Percentiles rank a stretch among this genome's conserved stretches.
Conservation (phyloP, 139 green algal species). For the Tetradesmus obliquus region DNA sequence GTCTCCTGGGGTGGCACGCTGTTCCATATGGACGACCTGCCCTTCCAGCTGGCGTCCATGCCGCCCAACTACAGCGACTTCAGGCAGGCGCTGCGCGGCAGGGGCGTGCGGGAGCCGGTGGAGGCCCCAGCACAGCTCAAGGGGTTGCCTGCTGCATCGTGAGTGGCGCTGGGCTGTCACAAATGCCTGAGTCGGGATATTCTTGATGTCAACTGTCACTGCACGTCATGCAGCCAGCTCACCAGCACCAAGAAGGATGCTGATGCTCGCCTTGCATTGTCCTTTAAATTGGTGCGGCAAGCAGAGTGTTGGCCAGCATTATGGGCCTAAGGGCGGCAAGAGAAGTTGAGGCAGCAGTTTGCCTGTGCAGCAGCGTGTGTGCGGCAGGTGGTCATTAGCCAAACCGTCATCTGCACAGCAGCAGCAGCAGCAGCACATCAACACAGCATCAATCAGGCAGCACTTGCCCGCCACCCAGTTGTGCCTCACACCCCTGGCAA, state of each 20-base stretch:
- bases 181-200: background rate
- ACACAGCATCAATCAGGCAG: background rate
- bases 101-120: slow-evolving; percentile 50
- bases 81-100: slow-evolving; percentile 42
- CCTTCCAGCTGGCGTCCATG: slow-evolving; percentile 72
- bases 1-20: slow-evolving; percentile 76
- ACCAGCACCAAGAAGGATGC: no score
- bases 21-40: slow-evolving; percentile 79
- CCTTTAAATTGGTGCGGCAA: no score
- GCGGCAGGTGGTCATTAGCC: background rate
- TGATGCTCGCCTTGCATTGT: no score
- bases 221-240: background rate
- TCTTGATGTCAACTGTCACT: background rate
- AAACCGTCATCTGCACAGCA: background rate
- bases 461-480: no score
- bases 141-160: slow-evolving; percentile 54
- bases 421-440: no score
- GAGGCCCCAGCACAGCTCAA: slow-evolving; percentile 55
- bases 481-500: background rate
- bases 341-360: no score
- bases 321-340: no score
- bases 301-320: no score
- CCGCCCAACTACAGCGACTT: slow-evolving; percentile 60
- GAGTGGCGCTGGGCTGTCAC: slow-evolving; percentile 37
- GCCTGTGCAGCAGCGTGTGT: background rate